Conservation (phyloP, 306 rosid species). For the Luffa acutangula region DNA sequence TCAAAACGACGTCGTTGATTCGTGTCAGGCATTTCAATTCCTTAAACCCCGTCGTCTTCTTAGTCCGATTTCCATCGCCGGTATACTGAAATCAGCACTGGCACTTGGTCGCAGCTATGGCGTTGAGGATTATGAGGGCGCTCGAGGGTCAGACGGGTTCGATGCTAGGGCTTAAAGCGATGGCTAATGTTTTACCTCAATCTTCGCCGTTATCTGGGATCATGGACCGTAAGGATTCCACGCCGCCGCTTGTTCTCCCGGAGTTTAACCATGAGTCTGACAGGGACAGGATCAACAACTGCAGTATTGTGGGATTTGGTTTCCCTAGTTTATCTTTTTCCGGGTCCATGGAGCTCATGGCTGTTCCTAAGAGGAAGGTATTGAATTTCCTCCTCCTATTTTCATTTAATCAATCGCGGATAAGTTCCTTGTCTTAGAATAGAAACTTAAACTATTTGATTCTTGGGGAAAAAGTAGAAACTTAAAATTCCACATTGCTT, state of each 20-base stretch:
- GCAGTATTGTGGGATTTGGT: constrained; percentile 10
- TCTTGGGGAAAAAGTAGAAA: background rate
- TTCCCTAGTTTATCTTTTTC: constrained; percentile 37
- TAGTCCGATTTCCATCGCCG: background rate
- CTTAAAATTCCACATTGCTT: background rate
- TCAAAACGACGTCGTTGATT: background rate
- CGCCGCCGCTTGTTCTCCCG: constrained; percentile 34
- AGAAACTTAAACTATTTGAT: background rate
- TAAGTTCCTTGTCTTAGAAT: background rate
- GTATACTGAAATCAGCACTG: background rate
- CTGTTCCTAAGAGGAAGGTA: constrained; percentile 72
- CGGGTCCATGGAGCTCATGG: constrained; percentile 87
- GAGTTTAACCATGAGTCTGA: constrained; percentile 20
- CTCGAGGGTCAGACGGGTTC: constrained; percentile 14
- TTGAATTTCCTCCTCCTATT: background rate
- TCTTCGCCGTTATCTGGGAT: constrained; percentile 38
- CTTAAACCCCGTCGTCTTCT: constrained; percentile 8
- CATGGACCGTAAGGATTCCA: constrained; percentile 14
- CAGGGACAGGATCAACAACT: background rate
- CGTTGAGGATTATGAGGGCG: constrained; percentile 28
- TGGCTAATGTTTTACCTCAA: constrained; percentile 24
- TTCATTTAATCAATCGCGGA: background rate
- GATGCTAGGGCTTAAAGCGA: constrained; percentile 28
- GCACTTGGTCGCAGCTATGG: constrained; percentile 21
- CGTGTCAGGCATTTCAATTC: background rate